Percentiles rank a stretch among this genome's conserved stretches.
phyloP scores from a whole-genome alignment of 129 eudicot species.

The Helianthus tuberosus region DNA sequence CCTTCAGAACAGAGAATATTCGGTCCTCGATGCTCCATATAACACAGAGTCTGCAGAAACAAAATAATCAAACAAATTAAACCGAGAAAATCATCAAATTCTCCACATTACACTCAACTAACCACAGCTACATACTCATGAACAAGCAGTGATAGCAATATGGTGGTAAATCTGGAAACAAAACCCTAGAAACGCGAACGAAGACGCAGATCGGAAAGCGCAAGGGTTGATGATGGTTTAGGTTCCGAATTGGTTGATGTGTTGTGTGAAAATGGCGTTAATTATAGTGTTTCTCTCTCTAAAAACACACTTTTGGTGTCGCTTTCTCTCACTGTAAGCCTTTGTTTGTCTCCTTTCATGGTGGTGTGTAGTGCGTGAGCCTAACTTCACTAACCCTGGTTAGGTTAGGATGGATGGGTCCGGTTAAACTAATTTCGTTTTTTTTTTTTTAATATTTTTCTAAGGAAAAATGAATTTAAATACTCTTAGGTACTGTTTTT shows the following conservation, averaged over 20 bases:
- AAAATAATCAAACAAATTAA: constrained; percentile 17
- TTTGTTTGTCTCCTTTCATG: constrained; percentile 41
- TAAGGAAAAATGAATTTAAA: too few species aligned
- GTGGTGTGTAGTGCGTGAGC: constrained; percentile 52
- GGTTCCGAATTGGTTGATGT: too few species aligned
- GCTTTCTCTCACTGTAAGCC: constrained; percentile 32
- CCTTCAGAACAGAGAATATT: constrained; percentile 30
- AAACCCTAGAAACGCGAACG: constrained; percentile 15
- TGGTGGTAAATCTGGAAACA: neutral
- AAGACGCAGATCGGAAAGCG: constrained; percentile 23
- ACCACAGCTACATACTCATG: neutral
- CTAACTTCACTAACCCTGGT: constrained; percentile 51
- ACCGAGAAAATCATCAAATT: constrained; percentile 14
- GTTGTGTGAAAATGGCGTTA: constrained; percentile 51
- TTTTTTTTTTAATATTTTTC: too few species aligned
- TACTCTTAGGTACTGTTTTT: too few species aligned
- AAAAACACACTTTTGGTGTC: constrained; percentile 28
- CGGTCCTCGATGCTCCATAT: constrained; percentile 56
- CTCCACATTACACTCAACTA: constrained; percentile 16
- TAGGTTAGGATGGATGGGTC: neutral
- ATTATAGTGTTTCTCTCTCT: constrained; percentile 40
- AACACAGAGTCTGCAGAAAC: constrained; percentile 11
- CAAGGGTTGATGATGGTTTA: constrained; percentile 7
- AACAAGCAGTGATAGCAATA: neutral
- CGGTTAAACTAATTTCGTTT: neutral